Evolutionary conservation across 1,139 yeast species (phyloP), one percentile per base, ranked within the genome.

Genomic region (Geotrichum siamense): DNA sequence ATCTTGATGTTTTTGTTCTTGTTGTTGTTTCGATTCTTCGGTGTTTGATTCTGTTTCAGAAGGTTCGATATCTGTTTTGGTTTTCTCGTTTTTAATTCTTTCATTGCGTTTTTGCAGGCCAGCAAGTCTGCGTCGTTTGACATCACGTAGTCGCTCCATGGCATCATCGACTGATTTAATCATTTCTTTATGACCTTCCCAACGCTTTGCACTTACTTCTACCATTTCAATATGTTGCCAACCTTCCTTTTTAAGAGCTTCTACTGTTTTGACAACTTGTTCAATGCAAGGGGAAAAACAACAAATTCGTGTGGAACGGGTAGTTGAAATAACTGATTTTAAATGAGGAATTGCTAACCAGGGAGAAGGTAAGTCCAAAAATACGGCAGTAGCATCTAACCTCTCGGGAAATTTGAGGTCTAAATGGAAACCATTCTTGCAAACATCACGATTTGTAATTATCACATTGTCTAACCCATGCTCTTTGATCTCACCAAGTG

Each of bases 201-300:
- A 91, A 52, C 85, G 75, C 54, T 76, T 77, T 2, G 91, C 85
- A 30, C 83, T 81, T 35, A 89, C 80, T 60, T 91, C 98, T 5
- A 89, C 94, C 89, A 87, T 84, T 62, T 93, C 96, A 27, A 93
- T 79, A 32, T 77, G 75, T n/a, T 75, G 73, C 95, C 96, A 93
- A 1, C 94, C 96, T 41, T 78, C 65, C 28, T 70, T 74, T 53
- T 81, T 79, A 48, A 93, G 68, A 0, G 83, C 81, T 53, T 75
- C 80, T 10, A 91, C 78, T 0, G 97, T 83, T 56, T 83, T 79
- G 48, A 81, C 81, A 2, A 93, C 98, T 66, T 93, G 99, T 64
- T 93, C 99, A 44, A 93, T 85, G 64, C 99, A 93, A 8, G 99
- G 99, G 28, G 95, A 84, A 61, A 91, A 91, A 62, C 97, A 91